Evolutionary conservation across 2,329 filamentous ascomycete species (phyloP).

Genomic region (Triangularia verruculosa): DNA sequence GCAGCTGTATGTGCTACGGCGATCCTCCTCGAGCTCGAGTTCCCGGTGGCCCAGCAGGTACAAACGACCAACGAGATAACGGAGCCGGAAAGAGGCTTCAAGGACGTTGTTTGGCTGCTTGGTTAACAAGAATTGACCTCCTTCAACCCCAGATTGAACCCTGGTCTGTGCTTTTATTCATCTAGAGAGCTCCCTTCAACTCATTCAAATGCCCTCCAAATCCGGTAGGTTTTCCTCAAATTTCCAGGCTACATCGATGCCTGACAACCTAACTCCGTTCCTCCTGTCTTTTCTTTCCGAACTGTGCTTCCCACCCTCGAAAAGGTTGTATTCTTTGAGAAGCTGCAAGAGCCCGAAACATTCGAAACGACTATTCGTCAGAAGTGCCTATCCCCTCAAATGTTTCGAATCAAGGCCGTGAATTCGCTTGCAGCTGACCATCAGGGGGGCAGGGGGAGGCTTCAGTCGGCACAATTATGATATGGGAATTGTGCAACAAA

Average conservation of each 20-base stretch:
- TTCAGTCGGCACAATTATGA: neutral
- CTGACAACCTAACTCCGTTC: neutral
- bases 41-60: neutral
- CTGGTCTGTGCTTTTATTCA: neutral
- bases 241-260: neutral
- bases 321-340: neutral
- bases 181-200: neutral
- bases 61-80: neutral
- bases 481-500: neutral
- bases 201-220: neutral
- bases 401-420: neutral
- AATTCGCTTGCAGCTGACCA: slow-evolving; percentile 1
- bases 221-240: neutral
- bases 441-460: neutral
- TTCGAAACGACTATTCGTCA: neutral
- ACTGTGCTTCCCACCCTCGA: neutral
- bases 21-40: neutral
- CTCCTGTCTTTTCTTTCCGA: neutral
- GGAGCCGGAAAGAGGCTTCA: neutral
- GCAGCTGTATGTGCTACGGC: neutral
- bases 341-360: slow-evolving; percentile 4
- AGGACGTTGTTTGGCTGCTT: neutral
- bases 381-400: neutral
- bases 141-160: neutral
- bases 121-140: neutral